These are phyloP conservation scores for Colletotrichum paranaense DNA, from an alignment of 2,329 filamentous ascomycete genomes.

Conservation along the genomic window DNA sequence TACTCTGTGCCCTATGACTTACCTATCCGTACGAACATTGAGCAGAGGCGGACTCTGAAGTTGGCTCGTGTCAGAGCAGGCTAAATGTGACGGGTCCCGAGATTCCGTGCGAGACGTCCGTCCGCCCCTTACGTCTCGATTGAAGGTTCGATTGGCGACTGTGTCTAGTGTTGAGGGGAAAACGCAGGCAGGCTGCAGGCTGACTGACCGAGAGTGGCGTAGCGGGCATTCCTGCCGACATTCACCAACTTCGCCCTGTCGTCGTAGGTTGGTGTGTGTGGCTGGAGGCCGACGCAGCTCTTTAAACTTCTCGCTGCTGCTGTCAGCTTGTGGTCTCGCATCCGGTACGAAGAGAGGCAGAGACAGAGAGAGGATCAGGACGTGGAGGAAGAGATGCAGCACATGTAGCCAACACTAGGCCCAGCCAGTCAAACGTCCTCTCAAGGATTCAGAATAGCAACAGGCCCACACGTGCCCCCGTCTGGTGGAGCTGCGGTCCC, in stretches of 20 bases:
- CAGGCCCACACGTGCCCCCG: slow-evolving; percentile 29
- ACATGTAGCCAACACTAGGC: slow-evolving; percentile 12
- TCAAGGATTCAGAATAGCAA: slow-evolving; percentile 27
- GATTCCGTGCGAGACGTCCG: slow-evolving; percentile 8
- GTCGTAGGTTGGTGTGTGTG: slow-evolving; percentile 24
- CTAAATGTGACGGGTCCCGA: slow-evolving; percentile 18
- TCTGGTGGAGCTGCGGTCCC: slow-evolving; percentile 16
- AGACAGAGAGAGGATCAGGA: not conserved
- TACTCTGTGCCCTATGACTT: not conserved
- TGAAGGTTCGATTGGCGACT: not conserved
- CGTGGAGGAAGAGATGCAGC: slow-evolving; percentile 12
- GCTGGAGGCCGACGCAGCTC: slow-evolving; percentile 18
- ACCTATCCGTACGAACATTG: not conserved
- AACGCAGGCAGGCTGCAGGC: no score
- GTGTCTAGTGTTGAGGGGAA: slow-evolving; percentile 1
- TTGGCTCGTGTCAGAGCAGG: slow-evolving; percentile 22
- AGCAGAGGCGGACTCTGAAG: not conserved
- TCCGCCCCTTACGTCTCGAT: not conserved
- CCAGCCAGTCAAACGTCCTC: slow-evolving; percentile 19
- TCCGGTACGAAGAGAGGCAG: slow-evolving; percentile 10
- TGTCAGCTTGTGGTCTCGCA: not conserved
- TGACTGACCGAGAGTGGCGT: not conserved
- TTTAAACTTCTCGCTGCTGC: not conserved
- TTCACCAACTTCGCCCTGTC: not conserved
- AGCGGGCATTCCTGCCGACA: not conserved